A percentile compares a stretch with the other conserved stretches of the same genome.
phyloP scores from a whole-genome alignment of 2,329 filamentous ascomycete species.

The Nemania diffusa region DNA sequence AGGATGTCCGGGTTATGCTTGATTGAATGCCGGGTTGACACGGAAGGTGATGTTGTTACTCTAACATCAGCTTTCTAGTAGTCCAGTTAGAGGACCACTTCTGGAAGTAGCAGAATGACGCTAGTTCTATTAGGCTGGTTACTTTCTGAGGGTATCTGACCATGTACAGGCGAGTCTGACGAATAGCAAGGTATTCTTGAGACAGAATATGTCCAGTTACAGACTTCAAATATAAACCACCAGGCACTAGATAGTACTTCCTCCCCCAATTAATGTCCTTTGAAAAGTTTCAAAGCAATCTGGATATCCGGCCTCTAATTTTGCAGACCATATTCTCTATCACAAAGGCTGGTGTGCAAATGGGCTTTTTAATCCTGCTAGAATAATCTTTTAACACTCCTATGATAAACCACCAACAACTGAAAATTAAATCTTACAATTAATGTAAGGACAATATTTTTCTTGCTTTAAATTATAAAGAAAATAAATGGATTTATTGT shows the following conservation, averaged over 20 bases:
- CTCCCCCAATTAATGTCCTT: slow-evolving; percentile 23
- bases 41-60: background rate
- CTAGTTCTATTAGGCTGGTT: background rate
- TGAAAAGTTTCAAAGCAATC: slow-evolving; percentile 22
- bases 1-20: background rate
- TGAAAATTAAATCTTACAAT: background rate
- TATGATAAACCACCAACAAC: background rate
- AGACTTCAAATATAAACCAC: slow-evolving; percentile 26
- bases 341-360: background rate
- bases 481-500: background rate
- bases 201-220: slow-evolving; percentile 8
- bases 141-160: background rate
- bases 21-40: too few relatives aligned
- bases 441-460: background rate
- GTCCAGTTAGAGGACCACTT: background rate
- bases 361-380: background rate
- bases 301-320: background rate
- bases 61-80: background rate
- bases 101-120: background rate
- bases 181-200: slow-evolving; percentile 4
- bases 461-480: background rate
- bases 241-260: slow-evolving; percentile 16
- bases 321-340: too few relatives aligned
- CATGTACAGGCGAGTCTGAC: background rate
- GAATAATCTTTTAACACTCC: background rate